Evolutionary conservation across 1,284 basidiomycete genomes (phyloP), one percentile per base, ranked within the genome.

Genomic region (Puccinia polysora): DNA sequence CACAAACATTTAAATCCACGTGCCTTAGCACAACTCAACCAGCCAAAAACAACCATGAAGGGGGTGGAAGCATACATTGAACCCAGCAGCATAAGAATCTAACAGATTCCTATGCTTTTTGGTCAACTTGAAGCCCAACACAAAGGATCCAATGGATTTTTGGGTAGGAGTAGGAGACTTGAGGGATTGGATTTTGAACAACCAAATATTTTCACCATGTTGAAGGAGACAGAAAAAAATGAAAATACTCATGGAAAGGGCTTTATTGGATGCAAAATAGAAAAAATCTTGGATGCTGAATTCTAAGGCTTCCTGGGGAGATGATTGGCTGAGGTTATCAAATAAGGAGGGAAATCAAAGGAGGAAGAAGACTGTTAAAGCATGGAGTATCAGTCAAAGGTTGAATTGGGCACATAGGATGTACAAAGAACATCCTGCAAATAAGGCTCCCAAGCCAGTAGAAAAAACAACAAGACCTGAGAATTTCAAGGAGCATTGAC

Each of bases 71-170:
- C 64, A 53, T 53, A 65, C 64, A 43, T 18, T 32, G 40, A 65
- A 65, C 23, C 64, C 64, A 52, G 49, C 49, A 23, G 64, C 64
- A 55, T 53, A 65, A 18, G 64, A 47, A 15, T 53, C 64, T 30
- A 53, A n/a, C 25, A 65, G 38, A 65, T 52, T 36, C 28, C 47
- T 47, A 50, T 65, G 36, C 18, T 52, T 14, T 14, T 28, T 49
- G 23, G 23, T 28, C 30, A 65, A 28, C 23, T 65, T 53, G 36
- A 65, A 65, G 20, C 64, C 64, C 8, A 52, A 43, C 6, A 20
- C 50, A 28, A 65, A 50, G 20, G 50, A 15, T 52, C 36, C 20
- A 12, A 64, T 32, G 20, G 62, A 64, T 15, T 32, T 38, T 53
- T 53, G 40, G 32, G 30, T 38, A 55, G 25, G 30, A 20, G 30